Evolutionary conservation across 139 green algal genomes (phyloP), one percentile per base, ranked within the genome.

Genomic region (Limnomonas spitsbergensis): DNA sequence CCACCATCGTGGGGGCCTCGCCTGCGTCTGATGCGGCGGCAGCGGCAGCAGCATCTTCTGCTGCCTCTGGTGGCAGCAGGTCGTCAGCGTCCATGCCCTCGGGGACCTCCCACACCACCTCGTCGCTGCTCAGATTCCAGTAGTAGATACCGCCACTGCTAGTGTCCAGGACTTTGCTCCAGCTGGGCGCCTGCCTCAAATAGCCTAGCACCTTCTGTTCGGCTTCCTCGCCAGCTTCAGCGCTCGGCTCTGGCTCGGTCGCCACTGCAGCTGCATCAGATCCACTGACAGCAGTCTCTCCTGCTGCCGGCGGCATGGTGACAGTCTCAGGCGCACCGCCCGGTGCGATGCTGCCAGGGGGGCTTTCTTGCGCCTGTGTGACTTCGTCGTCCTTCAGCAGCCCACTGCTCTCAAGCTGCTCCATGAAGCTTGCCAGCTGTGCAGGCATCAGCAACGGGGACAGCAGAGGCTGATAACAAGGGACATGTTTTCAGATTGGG

Each of bases 371-470:
- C 14, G 47, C 47, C 14, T 61, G 14, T 14, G 47, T 61, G 20
- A 61, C 47, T 20, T 75, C 35, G 27, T 56, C 53, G 38, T 24
- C 38, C 38, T 31, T 40, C n/a, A 94, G 85, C 78, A 95, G 74
- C n/a, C 91, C 91, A 47, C 82, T 91, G 47, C 80, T 84, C 56
- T 95, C 86, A 38, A 95, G 83, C 74, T 95, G 88, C 7, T 86
- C 61, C 84, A 95, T 90, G 76, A 95, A 95, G 66, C 69, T 85
- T 0, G 87, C 87, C 29, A 95, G 82, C 90, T 95, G 81, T 56
- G 42, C 42, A 54, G 42, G 42, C 42, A 54, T 9, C 7, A 6
- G 42, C 42, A 54, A 27, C 7, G 42, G 42, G 42, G 42, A 54
- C 42, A 27, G 42, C 42, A 54, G 9, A 54, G 42, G 6, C n/a